Evolutionary conservation across 495 filamentous ascomycete genomes (phyloP).

Genomic region (Friedmanniomyces simplex): DNA sequence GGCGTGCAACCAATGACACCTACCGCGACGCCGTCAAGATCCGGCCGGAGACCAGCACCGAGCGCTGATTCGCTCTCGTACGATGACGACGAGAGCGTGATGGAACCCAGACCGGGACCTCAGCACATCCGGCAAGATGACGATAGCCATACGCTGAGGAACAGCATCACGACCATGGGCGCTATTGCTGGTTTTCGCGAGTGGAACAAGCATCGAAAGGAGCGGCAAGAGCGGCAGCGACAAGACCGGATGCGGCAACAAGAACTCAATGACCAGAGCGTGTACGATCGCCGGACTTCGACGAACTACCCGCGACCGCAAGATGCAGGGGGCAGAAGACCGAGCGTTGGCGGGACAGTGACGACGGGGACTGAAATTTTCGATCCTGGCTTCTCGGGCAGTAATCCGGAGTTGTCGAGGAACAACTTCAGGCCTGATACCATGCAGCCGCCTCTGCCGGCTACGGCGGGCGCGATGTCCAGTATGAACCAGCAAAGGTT

Average conservation of each 20-base stretch:
- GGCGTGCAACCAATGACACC: slow-evolving; percentile 18
- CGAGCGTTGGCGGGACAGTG: slow-evolving; percentile 38
- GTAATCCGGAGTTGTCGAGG: slow-evolving; percentile 26
- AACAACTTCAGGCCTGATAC: slow-evolving; percentile 11
- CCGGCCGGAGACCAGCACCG: neutral
- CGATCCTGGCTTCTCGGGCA: slow-evolving; percentile 23
- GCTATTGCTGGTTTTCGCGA: slow-evolving; percentile 53
- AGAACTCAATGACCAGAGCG: slow-evolving; percentile 43
- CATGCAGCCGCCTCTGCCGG: slow-evolving; percentile 21
- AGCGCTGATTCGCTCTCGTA: slow-evolving; percentile 6
- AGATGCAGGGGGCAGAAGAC: slow-evolving; percentile 47
- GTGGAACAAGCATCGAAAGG: slow-evolving; percentile 50
- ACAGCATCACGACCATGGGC: slow-evolving; percentile 60
- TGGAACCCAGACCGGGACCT: neutral
- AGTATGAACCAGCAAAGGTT: neutral
- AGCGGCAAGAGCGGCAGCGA: slow-evolving; percentile 53
- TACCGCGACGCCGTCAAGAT: slow-evolving; percentile 11
- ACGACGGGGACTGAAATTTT: slow-evolving; percentile 6
- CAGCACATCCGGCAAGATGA: slow-evolving; percentile 19
- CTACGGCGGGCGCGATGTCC: slow-evolving; percentile 13
- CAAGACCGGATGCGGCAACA: slow-evolving; percentile 47
- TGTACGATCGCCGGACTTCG: slow-evolving; percentile 37
- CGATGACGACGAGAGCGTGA: slow-evolving; percentile 8
- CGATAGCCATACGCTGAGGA: slow-evolving; percentile 43
- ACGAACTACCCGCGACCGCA: slow-evolving; percentile 44